These are phyloP conservation scores for Pichia eremophila DNA, from an alignment of 805 yeast genomes.

Conservation along the genomic window DNA sequence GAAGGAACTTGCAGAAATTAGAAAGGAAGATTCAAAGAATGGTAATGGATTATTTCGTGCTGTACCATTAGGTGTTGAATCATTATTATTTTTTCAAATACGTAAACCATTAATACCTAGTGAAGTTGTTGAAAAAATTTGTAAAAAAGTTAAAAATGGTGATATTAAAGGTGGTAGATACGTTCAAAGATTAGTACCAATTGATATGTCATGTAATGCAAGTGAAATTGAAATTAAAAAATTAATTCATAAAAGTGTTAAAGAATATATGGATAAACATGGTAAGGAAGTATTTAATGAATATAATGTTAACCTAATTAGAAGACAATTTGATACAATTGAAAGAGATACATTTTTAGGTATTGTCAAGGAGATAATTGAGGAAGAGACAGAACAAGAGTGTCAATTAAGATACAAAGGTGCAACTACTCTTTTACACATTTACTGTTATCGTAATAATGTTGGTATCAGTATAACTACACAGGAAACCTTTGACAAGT, in stretches of 20 bases:
- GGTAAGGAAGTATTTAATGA: constrained; percentile 13
- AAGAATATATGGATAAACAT: neutral
- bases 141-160: constrained; percentile 47
- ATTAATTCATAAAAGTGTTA: constrained; percentile 25
- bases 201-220: constrained; percentile 66
- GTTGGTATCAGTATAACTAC: constrained; percentile 81
- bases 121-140: constrained; percentile 51
- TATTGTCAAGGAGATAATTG: constrained; percentile 9
- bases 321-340: constrained; percentile 69
- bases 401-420: constrained; percentile 63
- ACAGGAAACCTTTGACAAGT: constrained; percentile 39
- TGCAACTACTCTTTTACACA: constrained; percentile 68
- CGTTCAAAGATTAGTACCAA: constrained; percentile 74
- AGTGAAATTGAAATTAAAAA: constrained; percentile 54
- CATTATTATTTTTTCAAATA: constrained; percentile 77
- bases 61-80: constrained; percentile 65
- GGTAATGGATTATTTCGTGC: constrained; percentile 34
- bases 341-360: constrained; percentile 66
- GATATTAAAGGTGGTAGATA: constrained; percentile 55
- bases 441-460: constrained; percentile 83
- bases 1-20: constrained; percentile 59
- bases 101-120: constrained; percentile 76
- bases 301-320: constrained; percentile 75
- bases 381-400: constrained; percentile 10
- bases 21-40: constrained; percentile 12